Conservation (phyloP, 2,329 filamentous ascomycete genomes). For the Pezicula neosporulosa region DNA sequence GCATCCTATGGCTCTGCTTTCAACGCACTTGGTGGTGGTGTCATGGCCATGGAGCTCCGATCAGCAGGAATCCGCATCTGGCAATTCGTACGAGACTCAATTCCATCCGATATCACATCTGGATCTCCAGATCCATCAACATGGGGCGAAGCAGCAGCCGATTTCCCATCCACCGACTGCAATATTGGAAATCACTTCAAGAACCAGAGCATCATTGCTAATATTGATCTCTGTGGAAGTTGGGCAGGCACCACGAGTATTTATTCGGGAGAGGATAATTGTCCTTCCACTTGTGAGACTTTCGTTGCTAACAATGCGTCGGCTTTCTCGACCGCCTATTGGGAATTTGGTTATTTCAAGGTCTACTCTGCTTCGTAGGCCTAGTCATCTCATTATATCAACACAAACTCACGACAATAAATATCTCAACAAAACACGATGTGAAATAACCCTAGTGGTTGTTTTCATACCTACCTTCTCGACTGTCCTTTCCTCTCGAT, state of each 20-base stretch:
- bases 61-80: constrained; percentile 43
- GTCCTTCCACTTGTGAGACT: constrained; percentile 21
- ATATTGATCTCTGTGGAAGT: constrained; percentile 82
- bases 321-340: constrained; percentile 26
- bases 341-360: constrained; percentile 25
- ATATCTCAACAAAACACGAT: too few species aligned
- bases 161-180: constrained; percentile 55
- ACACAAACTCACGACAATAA: too few species aligned
- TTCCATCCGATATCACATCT: constrained; percentile 41
- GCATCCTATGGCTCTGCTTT: constrained; percentile 47
- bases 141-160: constrained; percentile 42
- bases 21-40: constrained; percentile 44
- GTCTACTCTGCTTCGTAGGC: constrained; percentile 14
- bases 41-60: constrained; percentile 47
- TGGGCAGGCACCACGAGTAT: constrained; percentile 66
- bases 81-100: constrained; percentile 41
- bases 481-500: too few species aligned
- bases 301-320: constrained; percentile 24
- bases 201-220: constrained; percentile 73
- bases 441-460: too few species aligned
- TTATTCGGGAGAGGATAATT: constrained; percentile 17
- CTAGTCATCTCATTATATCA: too few species aligned
- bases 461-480: too few species aligned
- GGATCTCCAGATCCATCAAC: constrained; percentile 38
- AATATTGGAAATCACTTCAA: constrained; percentile 68